Conservation (phyloP, 1,284 basidiomycete genomes). For the Porogramme epimiltina region DNA sequence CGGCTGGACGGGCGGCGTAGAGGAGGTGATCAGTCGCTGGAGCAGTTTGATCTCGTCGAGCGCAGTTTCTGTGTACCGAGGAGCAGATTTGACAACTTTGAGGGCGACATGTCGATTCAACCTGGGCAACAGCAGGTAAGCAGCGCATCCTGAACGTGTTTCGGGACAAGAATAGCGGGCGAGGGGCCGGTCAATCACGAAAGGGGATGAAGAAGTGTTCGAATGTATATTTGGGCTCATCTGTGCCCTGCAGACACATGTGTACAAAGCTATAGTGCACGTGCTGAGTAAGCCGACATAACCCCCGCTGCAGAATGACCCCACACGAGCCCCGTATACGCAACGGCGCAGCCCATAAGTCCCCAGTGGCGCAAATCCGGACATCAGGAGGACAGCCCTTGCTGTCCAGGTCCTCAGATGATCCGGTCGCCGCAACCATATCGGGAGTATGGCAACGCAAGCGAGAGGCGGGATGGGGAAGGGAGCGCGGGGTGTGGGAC, state of each 20-base stretch:
- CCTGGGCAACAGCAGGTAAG: conserved; percentile 43
- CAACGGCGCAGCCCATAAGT: too few relatives aligned
- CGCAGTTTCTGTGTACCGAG: conserved; percentile 96
- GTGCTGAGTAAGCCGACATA: too few relatives aligned
- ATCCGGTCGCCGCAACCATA: not conserved
- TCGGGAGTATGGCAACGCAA: not conserved
- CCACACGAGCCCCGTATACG: too few relatives aligned
- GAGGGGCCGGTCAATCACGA: too few relatives aligned
- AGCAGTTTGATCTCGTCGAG: conserved; percentile 98
- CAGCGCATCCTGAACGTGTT: not conserved
- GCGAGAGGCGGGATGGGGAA: too few relatives aligned
- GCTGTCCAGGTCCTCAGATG: not conserved
- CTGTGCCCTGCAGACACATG: too few relatives aligned
- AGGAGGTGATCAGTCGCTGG: conserved; percentile 91
- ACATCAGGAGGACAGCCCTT: not conserved
- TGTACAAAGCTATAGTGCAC: not conserved
- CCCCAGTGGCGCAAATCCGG: not conserved
- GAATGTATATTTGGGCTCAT: too few relatives aligned
- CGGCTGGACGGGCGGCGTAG: conserved; percentile 63
- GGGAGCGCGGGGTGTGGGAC: too few relatives aligned
- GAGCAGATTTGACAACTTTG: conserved; percentile 98
- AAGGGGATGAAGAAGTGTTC: too few relatives aligned
- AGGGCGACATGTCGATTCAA: conserved; percentile 95
- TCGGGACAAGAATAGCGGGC: too few relatives aligned
- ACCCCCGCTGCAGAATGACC: too few relatives aligned